Conservation (phyloP, 2,329 filamentous ascomycete genomes). For the Aspergillus fijiensis region DNA sequence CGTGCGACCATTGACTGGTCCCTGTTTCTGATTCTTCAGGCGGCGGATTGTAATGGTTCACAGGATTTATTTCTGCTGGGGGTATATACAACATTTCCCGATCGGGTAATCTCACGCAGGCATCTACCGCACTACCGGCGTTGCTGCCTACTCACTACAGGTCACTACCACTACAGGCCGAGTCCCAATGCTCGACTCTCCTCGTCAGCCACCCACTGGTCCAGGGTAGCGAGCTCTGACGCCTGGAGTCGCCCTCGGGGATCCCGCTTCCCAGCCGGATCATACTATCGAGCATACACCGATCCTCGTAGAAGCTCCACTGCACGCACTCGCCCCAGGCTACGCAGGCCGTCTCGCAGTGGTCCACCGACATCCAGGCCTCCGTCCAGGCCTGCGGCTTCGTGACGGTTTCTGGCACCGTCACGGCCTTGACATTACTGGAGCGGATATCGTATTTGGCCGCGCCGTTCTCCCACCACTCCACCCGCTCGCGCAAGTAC, state of each 20-base stretch:
- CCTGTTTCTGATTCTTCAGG: neutral
- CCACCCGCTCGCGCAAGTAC: slow-evolving; percentile 19
- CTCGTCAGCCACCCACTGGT: slow-evolving; percentile 26
- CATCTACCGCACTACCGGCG: neutral
- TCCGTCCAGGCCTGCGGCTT: slow-evolving; percentile 18
- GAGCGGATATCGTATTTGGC: slow-evolving; percentile 25
- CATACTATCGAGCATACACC: slow-evolving; percentile 27
- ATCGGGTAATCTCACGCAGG: neutral
- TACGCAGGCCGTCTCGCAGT: slow-evolving; percentile 26
- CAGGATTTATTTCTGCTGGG: no score
- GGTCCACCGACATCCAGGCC: slow-evolving; percentile 26
- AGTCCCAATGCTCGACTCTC: neutral
- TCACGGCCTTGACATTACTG: slow-evolving; percentile 14
- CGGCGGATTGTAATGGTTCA: neutral
- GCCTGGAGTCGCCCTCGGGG: slow-evolving; percentile 21
- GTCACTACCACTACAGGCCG: neutral
- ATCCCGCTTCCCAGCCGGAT: slow-evolving; percentile 25
- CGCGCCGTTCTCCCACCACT: slow-evolving; percentile 29
- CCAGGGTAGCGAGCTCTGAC: slow-evolving; percentile 25
- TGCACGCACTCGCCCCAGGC: slow-evolving; percentile 28
- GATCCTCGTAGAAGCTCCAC: slow-evolving; percentile 30
- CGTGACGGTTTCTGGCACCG: slow-evolving; percentile 15
- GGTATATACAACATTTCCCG: neutral
- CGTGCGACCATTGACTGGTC: neutral
- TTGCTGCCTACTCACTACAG: neutral